Conservation (phyloP, 2,329 filamentous ascomycete genomes). For the Arthroderma uncinatum region DNA sequence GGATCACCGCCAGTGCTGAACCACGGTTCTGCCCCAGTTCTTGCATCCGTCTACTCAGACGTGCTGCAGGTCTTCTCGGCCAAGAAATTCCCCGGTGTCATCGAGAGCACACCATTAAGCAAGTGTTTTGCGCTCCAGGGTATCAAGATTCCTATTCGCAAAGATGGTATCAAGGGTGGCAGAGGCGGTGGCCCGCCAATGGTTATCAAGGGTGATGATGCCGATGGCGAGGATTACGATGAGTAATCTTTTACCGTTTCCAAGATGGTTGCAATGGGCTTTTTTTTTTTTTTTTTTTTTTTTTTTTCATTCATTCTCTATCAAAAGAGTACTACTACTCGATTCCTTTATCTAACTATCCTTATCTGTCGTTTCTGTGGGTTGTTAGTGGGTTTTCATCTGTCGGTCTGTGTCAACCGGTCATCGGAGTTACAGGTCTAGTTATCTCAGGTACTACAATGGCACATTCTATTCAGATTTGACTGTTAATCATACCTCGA, state of each 20-base stretch:
- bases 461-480: not conserved
- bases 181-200: conserved; percentile 23
- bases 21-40: conserved; percentile 63
- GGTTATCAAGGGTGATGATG: conserved; percentile 30
- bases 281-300: not conserved
- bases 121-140: conserved; percentile 88
- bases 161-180: conserved; percentile 54
- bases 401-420: not conserved
- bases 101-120: conserved; percentile 81
- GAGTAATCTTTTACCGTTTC: not conserved
- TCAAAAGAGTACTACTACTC: not conserved
- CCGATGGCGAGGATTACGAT: not conserved
- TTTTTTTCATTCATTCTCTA: no score
- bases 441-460: not conserved
- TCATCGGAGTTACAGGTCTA: not conserved
- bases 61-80: conserved; percentile 89
- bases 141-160: conserved; percentile 92
- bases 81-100: conserved; percentile 97
- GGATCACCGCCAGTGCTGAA: conserved; percentile 46
- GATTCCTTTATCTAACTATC: not conserved
- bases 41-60: conserved; percentile 78
- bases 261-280: not conserved
- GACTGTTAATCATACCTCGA: no score
- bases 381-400: not conserved
- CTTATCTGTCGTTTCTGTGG: not conserved